A percentile compares a stretch with the other conserved stretches of the same genome.
Evolutionary conservation across 495 filamentous ascomycete genomes (phyloP).

Genomic region (Rostrohypoxylon terebratum): DNA sequence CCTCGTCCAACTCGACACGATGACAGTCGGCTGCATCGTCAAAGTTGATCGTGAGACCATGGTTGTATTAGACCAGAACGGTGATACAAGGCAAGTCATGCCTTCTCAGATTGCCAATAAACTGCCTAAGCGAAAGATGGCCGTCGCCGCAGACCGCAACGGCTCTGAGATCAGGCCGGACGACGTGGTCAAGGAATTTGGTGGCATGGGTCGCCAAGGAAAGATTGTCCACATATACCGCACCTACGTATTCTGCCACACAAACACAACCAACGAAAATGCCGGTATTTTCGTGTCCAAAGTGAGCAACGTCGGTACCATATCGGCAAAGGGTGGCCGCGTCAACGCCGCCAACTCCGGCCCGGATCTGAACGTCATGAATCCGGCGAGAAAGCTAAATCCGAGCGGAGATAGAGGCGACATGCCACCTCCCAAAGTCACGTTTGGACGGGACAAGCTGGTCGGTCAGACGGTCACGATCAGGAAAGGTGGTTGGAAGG

Average conservation of each 20-base stretch:
- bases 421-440: conserved; percentile 80
- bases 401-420: conserved; percentile 57
- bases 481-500: conserved; percentile 86
- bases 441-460: conserved; percentile 82
- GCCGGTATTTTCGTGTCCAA: conserved; percentile 91
- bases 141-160: conserved; percentile 91
- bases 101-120: conserved; percentile 92
- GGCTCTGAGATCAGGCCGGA: conserved; percentile 92
- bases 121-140: conserved; percentile 78
- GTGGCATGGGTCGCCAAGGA: conserved; percentile 85
- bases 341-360: conserved; percentile 61
- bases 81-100: conserved; percentile 80
- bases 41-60: conserved; percentile 95
- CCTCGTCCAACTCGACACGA: conserved; percentile 90
- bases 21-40: conserved; percentile 91
- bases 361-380: conserved; percentile 91
- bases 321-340: conserved; percentile 90
- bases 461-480: conserved; percentile 92
- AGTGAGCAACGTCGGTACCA: conserved; percentile 83
- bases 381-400: conserved; percentile 82
- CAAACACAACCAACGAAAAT: conserved; percentile 85
- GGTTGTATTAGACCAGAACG: conserved; percentile 90
- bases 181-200: conserved; percentile 90
- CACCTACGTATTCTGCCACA: conserved; percentile 87
- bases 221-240: conserved; percentile 93